Percentiles rank a stretch among this genome's conserved stretches.
Conservation (phyloP, 2,329 filamentous ascomycete species). For the Torrubiella hemipterigena region DNA sequence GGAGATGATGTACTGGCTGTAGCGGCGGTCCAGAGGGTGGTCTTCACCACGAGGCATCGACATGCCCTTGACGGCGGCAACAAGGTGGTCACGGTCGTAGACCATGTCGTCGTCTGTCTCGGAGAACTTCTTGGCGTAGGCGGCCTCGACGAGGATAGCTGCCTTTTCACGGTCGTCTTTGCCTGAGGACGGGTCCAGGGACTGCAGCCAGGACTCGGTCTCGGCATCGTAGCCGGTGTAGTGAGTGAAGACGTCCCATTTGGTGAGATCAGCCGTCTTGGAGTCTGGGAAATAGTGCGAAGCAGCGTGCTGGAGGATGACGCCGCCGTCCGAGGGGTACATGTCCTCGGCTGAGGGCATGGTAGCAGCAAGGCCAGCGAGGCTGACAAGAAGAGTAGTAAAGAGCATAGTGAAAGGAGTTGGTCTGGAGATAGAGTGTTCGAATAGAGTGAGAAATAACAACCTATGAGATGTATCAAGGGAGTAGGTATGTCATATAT, state of each 20-base stretch:
- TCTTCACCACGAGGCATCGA: not conserved
- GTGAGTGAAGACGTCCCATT: not conserved
- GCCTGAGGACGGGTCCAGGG: not conserved
- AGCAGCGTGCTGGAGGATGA: not conserved
- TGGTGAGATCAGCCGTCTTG: not conserved
- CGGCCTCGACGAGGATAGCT: not conserved
- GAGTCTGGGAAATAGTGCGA: not conserved
- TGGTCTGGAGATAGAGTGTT: too few relatives aligned
- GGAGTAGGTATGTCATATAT: too few relatives aligned
- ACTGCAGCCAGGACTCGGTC: not conserved
- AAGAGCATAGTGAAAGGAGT: too few relatives aligned
- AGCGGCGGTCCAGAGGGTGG: not conserved
- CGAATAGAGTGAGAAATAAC: too few relatives aligned
- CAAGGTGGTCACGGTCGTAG: not conserved
- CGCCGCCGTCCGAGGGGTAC: not conserved
- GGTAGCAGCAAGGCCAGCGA: not conserved
- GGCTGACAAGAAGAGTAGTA: not conserved
- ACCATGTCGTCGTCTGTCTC: not conserved
- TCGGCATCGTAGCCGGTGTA: not conserved
- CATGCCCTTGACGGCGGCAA: not conserved
- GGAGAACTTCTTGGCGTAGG: not conserved
- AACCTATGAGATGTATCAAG: too few relatives aligned
- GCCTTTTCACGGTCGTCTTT: not conserved
- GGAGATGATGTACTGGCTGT: slow-evolving; percentile 1
- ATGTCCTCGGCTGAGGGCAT: not conserved